Percentiles rank a stretch among this genome's conserved stretches.
These are phyloP conservation scores for Sordariomycetes sp. DNA, from an alignment of 2,329 filamentous ascomycete genomes.

Conservation along the genomic window DNA sequence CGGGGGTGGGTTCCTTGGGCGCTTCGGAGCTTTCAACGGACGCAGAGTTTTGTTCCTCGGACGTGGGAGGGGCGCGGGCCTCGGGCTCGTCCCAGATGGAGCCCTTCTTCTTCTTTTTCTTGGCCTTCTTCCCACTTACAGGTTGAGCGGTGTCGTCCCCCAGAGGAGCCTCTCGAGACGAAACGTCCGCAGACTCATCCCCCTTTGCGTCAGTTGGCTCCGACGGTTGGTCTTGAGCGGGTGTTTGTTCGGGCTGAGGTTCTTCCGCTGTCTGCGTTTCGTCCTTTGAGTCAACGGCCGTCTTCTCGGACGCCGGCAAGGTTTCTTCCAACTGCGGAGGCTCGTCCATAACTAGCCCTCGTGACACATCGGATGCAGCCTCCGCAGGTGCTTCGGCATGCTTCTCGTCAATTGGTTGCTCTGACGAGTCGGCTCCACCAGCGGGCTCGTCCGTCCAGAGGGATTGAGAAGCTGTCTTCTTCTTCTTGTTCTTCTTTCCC, in stretches of 20 bases:
- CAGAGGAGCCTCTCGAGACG: neutral
- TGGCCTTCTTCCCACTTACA: neutral
- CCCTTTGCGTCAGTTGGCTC: neutral
- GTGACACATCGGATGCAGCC: neutral
- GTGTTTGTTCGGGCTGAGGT: neutral
- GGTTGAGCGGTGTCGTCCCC: neutral
- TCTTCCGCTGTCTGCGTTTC: neutral
- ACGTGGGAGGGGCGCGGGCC: neutral
- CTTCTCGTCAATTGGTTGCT: neutral
- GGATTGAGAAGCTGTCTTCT: conserved; percentile 5
- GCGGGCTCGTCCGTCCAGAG: neutral
- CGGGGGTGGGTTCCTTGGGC: neutral
- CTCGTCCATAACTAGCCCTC: neutral
- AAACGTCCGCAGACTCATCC: neutral
- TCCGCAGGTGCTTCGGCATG: neutral
- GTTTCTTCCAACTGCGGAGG: neutral
- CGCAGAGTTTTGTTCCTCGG: neutral
- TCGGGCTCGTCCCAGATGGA: neutral
- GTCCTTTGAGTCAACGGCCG: neutral
- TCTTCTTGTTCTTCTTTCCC: conserved; percentile 13
- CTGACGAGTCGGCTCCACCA: neutral
- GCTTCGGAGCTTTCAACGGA: neutral
- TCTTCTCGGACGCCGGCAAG: neutral
- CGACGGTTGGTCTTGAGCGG: neutral
- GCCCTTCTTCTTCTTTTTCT: neutral